Evolutionary conservation across 2,329 filamentous ascomycete genomes (phyloP).

Genomic region (Botrytis porri): DNA sequence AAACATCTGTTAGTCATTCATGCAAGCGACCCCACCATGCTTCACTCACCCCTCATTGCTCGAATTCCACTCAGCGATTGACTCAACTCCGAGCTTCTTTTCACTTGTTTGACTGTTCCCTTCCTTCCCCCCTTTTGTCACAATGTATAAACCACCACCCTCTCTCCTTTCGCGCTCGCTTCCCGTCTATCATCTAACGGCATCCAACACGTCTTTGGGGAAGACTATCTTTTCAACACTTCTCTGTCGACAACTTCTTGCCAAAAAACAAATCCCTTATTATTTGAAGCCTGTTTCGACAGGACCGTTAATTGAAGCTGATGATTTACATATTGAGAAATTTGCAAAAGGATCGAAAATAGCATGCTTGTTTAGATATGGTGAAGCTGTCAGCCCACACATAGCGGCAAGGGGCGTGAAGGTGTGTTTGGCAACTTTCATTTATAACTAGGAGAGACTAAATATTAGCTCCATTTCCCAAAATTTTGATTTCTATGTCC

Average conservation of each 20-base stretch:
- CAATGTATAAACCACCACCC: conserved; percentile 13
- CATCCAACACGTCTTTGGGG: conserved; percentile 16
- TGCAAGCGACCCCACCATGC: conserved; percentile 13
- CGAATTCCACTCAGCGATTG: not conserved
- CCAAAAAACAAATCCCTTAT: conserved; percentile 12
- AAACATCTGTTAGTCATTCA: not conserved
- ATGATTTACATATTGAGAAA: conserved; percentile 59
- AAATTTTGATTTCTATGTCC: no score
- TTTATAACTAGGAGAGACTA: not conserved
- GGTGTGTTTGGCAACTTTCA: not conserved
- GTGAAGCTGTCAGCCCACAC: conserved; percentile 74
- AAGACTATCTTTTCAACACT: conserved; percentile 20
- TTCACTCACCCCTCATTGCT: not conserved
- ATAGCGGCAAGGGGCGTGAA: conserved; percentile 52
- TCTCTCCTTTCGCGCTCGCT: conserved; percentile 12
- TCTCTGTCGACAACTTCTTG: conserved; percentile 14
- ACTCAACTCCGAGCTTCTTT: not conserved
- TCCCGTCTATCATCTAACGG: conserved; percentile 14
- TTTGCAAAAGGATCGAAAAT: conserved; percentile 56
- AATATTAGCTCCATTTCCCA: not conserved
- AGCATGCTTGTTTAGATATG: conserved; percentile 67
- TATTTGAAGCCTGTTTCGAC: conserved; percentile 85
- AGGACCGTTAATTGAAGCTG: conserved; percentile 65
- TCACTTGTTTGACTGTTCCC: not conserved
- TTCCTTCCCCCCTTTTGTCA: not conserved